Evolutionary conservation across 1,284 basidiomycete species (phyloP).

Genomic region (Puccinia triticina): DNA sequence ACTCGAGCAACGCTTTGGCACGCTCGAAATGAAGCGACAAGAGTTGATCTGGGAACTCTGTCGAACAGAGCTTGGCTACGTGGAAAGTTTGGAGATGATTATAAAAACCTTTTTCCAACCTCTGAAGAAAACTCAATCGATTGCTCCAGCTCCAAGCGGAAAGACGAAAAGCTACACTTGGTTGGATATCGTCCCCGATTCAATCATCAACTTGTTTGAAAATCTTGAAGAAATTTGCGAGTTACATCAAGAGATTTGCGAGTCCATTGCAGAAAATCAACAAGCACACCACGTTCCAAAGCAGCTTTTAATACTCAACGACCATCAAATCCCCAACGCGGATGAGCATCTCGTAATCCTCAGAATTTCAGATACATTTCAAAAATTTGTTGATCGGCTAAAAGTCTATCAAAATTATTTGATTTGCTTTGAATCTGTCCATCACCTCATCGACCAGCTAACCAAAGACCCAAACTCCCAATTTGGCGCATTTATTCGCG

Average conservation of each 20-base stretch:
- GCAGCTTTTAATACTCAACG: neutral
- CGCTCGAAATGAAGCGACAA: conserved; percentile 68
- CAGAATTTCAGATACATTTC: conserved; percentile 67
- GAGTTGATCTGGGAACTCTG: conserved; percentile 71
- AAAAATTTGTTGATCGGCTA: conserved; percentile 68
- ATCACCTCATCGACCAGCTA: conserved; percentile 63
- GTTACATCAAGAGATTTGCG: neutral
- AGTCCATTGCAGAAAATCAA: neutral
- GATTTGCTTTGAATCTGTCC: conserved; percentile 70
- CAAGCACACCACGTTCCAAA: neutral
- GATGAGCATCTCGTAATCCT: conserved; percentile 60
- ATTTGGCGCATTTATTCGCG: conserved; percentile 67
- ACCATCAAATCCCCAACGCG: neutral
- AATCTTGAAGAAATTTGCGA: conserved; percentile 79
- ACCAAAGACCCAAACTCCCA: conserved; percentile 60
- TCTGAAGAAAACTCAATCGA: conserved; percentile 50
- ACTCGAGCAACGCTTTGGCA: conserved; percentile 61
- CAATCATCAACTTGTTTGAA: conserved; percentile 73
- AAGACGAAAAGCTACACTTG: conserved; percentile 69
- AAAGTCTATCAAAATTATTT: conserved; percentile 79
- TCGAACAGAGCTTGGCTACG: conserved; percentile 71
- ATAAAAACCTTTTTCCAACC: conserved; percentile 74
- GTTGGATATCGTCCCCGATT: conserved; percentile 67
- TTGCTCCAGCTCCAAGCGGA: neutral
- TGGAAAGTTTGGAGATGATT: conserved; percentile 69